Base-by-base conservation (phyloP, 768 basidiomycete genomes). In the Naganishia randhawae region DNA sequence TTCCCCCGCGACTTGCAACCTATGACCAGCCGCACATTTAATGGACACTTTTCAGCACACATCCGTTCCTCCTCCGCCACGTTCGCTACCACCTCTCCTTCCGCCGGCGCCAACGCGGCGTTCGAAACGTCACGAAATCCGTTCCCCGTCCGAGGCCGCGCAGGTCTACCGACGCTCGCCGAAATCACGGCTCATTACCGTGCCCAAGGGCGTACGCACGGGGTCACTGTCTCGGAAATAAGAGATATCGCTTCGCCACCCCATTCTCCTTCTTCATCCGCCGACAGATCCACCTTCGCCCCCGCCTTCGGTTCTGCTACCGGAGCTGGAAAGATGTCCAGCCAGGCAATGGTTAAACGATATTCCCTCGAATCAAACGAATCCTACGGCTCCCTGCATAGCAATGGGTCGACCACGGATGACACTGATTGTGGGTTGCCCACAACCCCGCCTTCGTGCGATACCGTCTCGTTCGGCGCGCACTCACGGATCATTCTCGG, bases 181-280 rank as follows among this genome's bases (percentile, higher is more conserved):
- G 57, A 61, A 35, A 61, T 61, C n/a, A 61, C 57, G 22, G 57
- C 57, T n/a, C 57, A 61, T 37, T 61, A 61, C 25, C 57, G 54
- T 22, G 9, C 54, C 14, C 54, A 33, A 22, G 54, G 54, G 2
- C 54, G 54, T 14, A 55, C 31, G n/a, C 11, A 31, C 6, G 5
- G 31, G 1, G n/a, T 37, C 29, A 52, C 51, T 9, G 51, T 52
- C 29, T 29, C 32, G 4, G 51, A 52, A 6, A 5, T 31, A 1
- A 17, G 31, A 16, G 51, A 33, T 11, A 29, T 33, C 29, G 51
- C 27, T 52, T 52, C 51, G 13, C 29, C 51, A 11, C 51, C 51
- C 29, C 16, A 29, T 16, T n/a, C 51, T 17, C 17, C 19, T 16
- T 31, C 27, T 19, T 29, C 51, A 16, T 25, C 31, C 6, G 14